A percentile compares a stretch with the other conserved stretches of the same genome.
Evolutionary conservation across 305 asterid species (phyloP).

Genomic region (Galium porrigens): DNA sequence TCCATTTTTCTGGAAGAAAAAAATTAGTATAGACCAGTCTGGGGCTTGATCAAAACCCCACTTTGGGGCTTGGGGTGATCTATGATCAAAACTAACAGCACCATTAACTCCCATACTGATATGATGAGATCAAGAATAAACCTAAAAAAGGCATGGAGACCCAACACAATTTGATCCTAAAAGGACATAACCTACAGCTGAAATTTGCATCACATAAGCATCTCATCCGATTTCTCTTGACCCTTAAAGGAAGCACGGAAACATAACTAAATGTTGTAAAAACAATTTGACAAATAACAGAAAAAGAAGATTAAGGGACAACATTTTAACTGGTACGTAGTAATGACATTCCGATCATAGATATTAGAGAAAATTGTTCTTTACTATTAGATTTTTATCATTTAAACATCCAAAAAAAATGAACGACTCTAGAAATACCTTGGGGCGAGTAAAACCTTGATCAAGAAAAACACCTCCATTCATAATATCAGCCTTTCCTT

Average conservation of each 20-base stretch:
- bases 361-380: background rate
- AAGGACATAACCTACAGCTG: background rate
- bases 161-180: background rate
- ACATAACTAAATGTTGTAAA: background rate
- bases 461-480: slow-evolving; percentile 46
- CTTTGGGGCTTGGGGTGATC: background rate
- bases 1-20: background rate
- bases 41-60: background rate
- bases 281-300: background rate
- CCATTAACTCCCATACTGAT: background rate
- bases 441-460: slow-evolving; percentile 89
- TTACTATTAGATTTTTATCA: background rate
- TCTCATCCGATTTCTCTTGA: background rate
- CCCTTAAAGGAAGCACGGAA: background rate
- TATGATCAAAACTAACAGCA: background rate
- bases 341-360: background rate
- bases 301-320: background rate
- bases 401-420: background rate
- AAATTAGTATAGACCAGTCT: background rate
- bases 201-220: background rate
- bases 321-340: background rate
- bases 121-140: background rate
- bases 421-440: slow-evolving; percentile 33
- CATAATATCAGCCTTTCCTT: slow-evolving; percentile 27
- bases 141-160: background rate